Evolutionary conservation across 2,329 filamentous ascomycete species (phyloP), one percentile per base, ranked within the genome.

Genomic region (Plenodomus biglobosus): DNA sequence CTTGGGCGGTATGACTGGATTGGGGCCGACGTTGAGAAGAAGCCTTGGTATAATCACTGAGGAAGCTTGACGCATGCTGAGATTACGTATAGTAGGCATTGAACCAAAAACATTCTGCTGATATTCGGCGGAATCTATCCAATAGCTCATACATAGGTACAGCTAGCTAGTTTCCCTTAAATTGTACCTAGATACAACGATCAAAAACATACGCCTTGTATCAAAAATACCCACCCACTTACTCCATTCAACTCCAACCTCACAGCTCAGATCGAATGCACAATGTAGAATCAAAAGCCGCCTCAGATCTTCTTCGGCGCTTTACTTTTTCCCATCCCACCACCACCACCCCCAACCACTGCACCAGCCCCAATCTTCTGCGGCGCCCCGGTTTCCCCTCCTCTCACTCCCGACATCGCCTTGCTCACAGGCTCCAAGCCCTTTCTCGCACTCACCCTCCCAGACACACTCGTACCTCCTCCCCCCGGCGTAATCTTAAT

Each of bases 401-500:
- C n/a, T n/a, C n/a, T n/a, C n/a, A n/a, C n/a, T n/a, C n/a, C n/a
- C 32, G 38, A 8, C 30, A 37, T 13, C 13, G 18, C 24, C 36
- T 36, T 38, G 18, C 37, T 45, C 6, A 7, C 27, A 10, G 15
- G 19, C 38, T 32, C 34, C 35, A 15, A 8, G 4, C 35, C 35
- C 21, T 48, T 20, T 34, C 46, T 36, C 21, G 44, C 30, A 16
- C 18, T 44, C 22, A 63, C 64, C 35, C 61, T 48, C 13, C 51
- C 52, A n/a, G n/a, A n/a, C n/a, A n/a, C n/a, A 2, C 64, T 53
- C 7, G 58, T 50, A 8, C 65, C 56, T 4, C 50, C 59, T 3
- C 66, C 62, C 36, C 61, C 61, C 8, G 62, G 54, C 2, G 57
- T 66, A 22, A 69, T 51, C 35, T 68, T 70, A 42, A 71, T 70